Evolutionary conservation across 495 filamentous ascomycete species (phyloP).

Genomic region (Penicillium nucicola): DNA sequence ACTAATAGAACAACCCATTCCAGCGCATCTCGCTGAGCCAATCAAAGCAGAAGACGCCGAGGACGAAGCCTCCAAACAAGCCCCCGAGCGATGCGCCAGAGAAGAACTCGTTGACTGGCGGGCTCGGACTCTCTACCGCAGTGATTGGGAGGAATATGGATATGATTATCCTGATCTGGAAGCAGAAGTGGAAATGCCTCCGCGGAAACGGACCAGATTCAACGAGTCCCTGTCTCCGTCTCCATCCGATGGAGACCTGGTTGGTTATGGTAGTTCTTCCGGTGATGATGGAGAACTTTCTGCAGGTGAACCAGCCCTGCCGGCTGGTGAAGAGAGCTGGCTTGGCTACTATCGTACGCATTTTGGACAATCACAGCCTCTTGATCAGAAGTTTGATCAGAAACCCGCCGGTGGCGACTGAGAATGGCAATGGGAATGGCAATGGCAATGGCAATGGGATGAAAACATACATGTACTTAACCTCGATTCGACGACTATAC

Average conservation of each 20-base stretch:
- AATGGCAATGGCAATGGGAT: too few relatives aligned
- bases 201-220: conserved; percentile 28
- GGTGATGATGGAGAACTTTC: conserved; percentile 2
- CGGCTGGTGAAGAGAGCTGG: neutral
- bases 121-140: conserved; percentile 37
- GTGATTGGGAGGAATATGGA: conserved; percentile 50
- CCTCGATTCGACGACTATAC: too few relatives aligned
- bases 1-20: conserved; percentile 36
- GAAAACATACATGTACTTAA: too few relatives aligned
- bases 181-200: conserved; percentile 32
- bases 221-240: neutral
- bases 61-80: conserved; percentile 2
- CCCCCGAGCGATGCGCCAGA: conserved; percentile 26
- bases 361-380: neutral
- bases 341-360: neutral
- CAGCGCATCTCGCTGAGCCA: conserved; percentile 7
- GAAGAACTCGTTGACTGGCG: conserved; percentile 45
- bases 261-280: too few relatives aligned
- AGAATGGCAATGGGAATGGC: too few relatives aligned
- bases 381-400: too few relatives aligned
- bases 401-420: too few relatives aligned
- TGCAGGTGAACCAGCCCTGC: neutral
- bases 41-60: conserved; percentile 16
- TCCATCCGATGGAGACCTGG: neutral
- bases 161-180: conserved; percentile 25